These are phyloP conservation scores for Paramyrothecium roridum DNA, from an alignment of 2,329 filamentous ascomycete species.

Conservation along the genomic window DNA sequence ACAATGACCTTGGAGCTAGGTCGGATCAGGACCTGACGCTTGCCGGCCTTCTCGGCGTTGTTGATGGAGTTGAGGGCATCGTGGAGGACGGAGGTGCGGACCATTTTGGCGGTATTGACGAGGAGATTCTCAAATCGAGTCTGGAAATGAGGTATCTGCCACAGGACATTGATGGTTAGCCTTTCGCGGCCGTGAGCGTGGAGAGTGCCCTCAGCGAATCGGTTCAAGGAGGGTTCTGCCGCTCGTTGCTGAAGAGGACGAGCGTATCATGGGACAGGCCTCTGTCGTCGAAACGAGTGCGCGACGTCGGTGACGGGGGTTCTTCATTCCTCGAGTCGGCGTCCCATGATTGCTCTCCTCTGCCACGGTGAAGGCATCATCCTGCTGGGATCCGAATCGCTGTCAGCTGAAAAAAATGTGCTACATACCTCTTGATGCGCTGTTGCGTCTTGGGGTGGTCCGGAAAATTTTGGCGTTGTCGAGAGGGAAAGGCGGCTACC, in stretches of 20 bases:
- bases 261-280: conserved; percentile 50
- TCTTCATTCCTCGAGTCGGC: conserved; percentile 11
- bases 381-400: conserved; percentile 31
- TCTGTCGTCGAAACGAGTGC: conserved; percentile 7
- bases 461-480: conserved; percentile 15
- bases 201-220: conserved; percentile 62
- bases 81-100: conserved; percentile 98
- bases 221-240: conserved; percentile 64
- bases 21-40: conserved; percentile 98
- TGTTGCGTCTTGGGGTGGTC: conserved; percentile 20
- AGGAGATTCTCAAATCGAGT: conserved; percentile 77
- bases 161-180: conserved; percentile 49
- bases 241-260: conserved; percentile 63
- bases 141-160: conserved; percentile 64
- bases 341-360: conserved; percentile 57
- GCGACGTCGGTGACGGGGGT: neutral
- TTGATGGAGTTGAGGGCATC: conserved; percentile 99
- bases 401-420: conserved; percentile 15
- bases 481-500: conserved; percentile 9
- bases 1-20: conserved; percentile 99
- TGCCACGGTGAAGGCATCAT: conserved; percentile 49
- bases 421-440: conserved; percentile 44
- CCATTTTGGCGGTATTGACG: conserved; percentile 77
- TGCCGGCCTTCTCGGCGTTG: conserved; percentile 99
- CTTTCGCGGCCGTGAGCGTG: conserved; percentile 60